Conservation (phyloP, 768 basidiomycete species). For the Termitomyces sp. region DNA sequence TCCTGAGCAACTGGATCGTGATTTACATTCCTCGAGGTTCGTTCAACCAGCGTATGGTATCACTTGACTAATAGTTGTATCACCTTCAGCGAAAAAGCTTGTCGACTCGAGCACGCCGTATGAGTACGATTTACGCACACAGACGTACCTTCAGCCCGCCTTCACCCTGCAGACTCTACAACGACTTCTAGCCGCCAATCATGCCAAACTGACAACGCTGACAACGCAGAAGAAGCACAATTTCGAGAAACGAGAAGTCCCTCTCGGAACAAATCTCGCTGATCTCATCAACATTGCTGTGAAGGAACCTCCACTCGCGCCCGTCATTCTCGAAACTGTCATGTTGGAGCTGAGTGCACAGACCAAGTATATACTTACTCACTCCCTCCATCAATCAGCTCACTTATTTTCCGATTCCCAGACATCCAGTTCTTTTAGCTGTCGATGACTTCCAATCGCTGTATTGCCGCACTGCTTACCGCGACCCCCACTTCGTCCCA, state of each 20-base stretch:
- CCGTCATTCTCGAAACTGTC: conserved; percentile 53
- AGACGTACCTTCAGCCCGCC: conserved; percentile 70
- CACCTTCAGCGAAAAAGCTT: conserved; percentile 33
- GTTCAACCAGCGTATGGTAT: neutral
- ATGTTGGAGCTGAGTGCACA: conserved; percentile 64
- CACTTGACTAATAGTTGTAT: neutral
- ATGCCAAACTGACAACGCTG: conserved; percentile 36
- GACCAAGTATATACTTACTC: conserved; percentile 44
- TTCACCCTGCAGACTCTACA: conserved; percentile 63
- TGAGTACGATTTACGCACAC: conserved; percentile 70
- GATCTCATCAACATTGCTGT: conserved; percentile 58
- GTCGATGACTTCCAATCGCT: conserved; percentile 87
- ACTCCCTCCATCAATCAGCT: neutral
- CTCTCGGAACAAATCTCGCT: conserved; percentile 44
- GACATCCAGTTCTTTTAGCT: conserved; percentile 77
- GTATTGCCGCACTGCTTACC: conserved; percentile 65
- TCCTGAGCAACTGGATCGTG: conserved; percentile 70
- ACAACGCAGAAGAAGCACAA: conserved; percentile 36
- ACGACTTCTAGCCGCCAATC: conserved; percentile 61
- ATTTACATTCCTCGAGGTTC: conserved; percentile 80
- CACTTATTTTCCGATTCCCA: conserved; percentile 22
- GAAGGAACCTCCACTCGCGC: conserved; percentile 49
- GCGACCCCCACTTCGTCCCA: conserved; percentile 63
- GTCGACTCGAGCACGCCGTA: conserved; percentile 77
- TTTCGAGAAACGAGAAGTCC: conserved; percentile 46